phyloP scores from a whole-genome alignment of 495 filamentous ascomycete genomes.

The Aspergillus coremiiformis region DNA sequence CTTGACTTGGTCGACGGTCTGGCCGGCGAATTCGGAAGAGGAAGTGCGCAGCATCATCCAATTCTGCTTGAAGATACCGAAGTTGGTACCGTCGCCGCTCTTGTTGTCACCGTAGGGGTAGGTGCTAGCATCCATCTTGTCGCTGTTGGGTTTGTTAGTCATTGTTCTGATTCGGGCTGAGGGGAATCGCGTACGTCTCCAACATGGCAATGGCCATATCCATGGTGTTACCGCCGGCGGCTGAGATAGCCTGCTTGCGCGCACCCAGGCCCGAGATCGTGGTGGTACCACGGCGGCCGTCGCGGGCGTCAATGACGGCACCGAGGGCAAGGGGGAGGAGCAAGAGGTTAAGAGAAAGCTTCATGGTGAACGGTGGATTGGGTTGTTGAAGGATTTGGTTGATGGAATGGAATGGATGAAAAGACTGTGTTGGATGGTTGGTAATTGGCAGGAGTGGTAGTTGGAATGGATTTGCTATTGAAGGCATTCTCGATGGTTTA shows the following conservation, averaged over 20 bases:
- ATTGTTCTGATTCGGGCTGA: background rate
- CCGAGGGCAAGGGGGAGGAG: slow-evolving; percentile 2
- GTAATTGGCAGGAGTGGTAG: background rate
- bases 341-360: background rate
- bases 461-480: background rate
- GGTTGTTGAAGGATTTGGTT: too few relatives aligned
- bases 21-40: slow-evolving; percentile 19
- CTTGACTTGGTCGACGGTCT: slow-evolving; percentile 11
- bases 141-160: slow-evolving; percentile 2
- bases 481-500: background rate
- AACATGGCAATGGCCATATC: slow-evolving; percentile 40
- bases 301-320: slow-evolving; percentile 9
- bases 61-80: slow-evolving; percentile 35
- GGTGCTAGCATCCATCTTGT: slow-evolving; percentile 26
- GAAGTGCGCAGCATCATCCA: slow-evolving; percentile 32
- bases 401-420: background rate
- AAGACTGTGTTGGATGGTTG: background rate
- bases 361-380: slow-evolving; percentile 3
- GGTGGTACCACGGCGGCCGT: slow-evolving; percentile 20
- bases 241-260: slow-evolving; percentile 26
- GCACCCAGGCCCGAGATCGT: slow-evolving; percentile 25
- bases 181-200: slow-evolving; percentile 22
- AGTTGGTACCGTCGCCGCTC: slow-evolving; percentile 24
- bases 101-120: slow-evolving; percentile 33
- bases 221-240: slow-evolving; percentile 30